Conservation (phyloP, 169 alveolate species). For the Perkinsus olseni region DNA sequence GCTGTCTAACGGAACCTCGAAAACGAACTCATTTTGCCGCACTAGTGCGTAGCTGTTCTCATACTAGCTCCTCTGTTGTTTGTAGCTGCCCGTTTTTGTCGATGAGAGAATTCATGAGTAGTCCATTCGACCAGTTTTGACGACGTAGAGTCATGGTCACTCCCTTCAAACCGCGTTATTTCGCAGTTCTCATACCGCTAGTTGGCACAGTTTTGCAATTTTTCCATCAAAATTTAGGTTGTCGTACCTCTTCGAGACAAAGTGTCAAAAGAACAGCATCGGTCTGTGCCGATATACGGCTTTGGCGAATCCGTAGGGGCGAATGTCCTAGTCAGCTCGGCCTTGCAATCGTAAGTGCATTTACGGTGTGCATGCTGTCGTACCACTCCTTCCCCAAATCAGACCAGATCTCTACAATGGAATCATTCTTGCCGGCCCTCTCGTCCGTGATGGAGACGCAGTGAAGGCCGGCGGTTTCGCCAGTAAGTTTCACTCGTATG, state of each 20-base stretch:
- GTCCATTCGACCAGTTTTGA: too few species aligned
- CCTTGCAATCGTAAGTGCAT: background rate
- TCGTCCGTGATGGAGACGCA: background rate
- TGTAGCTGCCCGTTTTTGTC: too few species aligned
- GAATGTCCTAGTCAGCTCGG: background rate
- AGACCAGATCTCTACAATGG: background rate
- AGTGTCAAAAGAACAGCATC: background rate
- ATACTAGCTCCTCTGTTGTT: too few species aligned
- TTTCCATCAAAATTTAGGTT: background rate
- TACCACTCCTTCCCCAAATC: background rate
- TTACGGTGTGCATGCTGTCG: background rate
- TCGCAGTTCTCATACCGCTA: too few species aligned
- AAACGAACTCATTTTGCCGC: background rate
- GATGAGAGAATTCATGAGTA: too few species aligned
- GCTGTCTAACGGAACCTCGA: too few species aligned
- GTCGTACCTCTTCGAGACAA: background rate
- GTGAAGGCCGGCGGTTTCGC: background rate
- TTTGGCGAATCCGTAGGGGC: background rate
- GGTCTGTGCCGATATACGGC: background rate
- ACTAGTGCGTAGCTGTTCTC: too few species aligned
- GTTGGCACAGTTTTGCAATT: too few species aligned
- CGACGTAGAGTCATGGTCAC: too few species aligned
- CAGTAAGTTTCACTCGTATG: background rate
- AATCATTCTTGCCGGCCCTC: background rate
- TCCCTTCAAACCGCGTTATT: too few species aligned